These are phyloP conservation scores for Syncephalastrum racemosum DNA, from an alignment of 371 early-diverging fungal genomes.

Conservation along the genomic window DNA sequence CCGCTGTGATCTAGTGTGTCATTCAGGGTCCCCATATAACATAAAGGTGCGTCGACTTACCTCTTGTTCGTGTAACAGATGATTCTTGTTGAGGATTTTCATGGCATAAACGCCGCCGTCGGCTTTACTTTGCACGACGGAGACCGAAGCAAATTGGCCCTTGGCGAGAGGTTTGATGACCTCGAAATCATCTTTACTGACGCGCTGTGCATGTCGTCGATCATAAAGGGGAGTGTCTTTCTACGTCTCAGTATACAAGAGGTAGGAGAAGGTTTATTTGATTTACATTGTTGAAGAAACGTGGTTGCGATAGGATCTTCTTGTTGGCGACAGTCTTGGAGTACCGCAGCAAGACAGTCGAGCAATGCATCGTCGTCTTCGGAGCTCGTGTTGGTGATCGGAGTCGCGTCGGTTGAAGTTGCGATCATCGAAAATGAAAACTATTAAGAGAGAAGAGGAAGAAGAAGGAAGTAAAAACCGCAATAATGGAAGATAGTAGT, in stretches of 20 bases:
- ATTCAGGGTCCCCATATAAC: conserved; percentile 3
- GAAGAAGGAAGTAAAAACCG: no score
- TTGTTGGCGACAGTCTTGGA: conserved; percentile 8
- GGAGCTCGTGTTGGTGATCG: no score
- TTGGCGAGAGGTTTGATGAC: conserved; percentile 83
- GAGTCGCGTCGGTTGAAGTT: no score
- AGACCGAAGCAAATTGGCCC: conserved; percentile 80
- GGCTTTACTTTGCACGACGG: conserved; percentile 18
- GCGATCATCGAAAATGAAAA: no score
- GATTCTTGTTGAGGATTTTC: conserved; percentile 91
- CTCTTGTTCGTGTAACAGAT: conserved; percentile 80
- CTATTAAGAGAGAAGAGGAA: no score
- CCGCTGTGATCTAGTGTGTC: conserved; percentile 46
- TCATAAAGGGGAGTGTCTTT: no score
- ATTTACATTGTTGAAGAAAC: conserved; percentile 16
- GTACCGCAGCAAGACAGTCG: conserved; percentile 21
- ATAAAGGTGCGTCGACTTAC: conserved; percentile 31
- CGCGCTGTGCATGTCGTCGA: conserved; percentile 21
- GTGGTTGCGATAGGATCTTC: conserved; percentile 1
- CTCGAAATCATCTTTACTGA: conserved; percentile 86
- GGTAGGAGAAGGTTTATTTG: not conserved
- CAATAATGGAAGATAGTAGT: no score
- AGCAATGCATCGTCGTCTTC: conserved; percentile 12
- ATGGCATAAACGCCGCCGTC: conserved; percentile 88
- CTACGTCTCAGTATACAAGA: not conserved